Percentiles rank a stretch among this genome's conserved stretches.
These are phyloP conservation scores for Boletellus emodensis DNA, from an alignment of 768 basidiomycete genomes.

Conservation along the genomic window DNA sequence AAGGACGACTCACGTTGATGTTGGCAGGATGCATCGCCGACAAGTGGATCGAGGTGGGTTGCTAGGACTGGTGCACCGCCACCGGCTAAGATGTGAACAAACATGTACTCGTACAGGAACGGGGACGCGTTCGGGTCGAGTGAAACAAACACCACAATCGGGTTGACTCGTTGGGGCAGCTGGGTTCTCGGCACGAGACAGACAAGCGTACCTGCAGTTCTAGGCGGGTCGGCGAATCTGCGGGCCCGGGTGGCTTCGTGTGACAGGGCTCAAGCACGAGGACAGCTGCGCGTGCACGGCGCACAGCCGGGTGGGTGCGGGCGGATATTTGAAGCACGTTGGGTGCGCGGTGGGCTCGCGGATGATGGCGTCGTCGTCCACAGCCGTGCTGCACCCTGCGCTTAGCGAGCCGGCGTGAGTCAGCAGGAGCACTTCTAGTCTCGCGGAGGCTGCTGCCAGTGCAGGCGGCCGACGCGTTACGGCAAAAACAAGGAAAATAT, in stretches of 20 bases:
- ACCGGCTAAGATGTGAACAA: too few species aligned
- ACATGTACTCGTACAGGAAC: too few species aligned
- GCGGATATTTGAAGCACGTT: slow-evolving; percentile 1
- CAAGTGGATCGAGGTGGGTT: slow-evolving; percentile 16
- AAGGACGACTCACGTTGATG: slow-evolving; percentile 47
- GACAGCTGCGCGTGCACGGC: background rate
- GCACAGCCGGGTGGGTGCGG: too few species aligned
- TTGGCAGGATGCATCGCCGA: slow-evolving; percentile 31
- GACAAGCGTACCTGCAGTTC: background rate
- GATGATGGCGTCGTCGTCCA: background rate
- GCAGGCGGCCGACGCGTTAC: slow-evolving; percentile 17
- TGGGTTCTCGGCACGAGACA: background rate
- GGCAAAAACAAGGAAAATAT: slow-evolving; percentile 14
- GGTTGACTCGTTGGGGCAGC: background rate
- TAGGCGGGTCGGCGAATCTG: background rate
- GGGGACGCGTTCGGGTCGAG: too few species aligned
- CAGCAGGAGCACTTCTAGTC: background rate
- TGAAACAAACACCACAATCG: background rate
- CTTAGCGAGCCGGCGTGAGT: background rate
- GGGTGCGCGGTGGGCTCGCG: background rate
- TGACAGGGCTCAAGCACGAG: background rate
- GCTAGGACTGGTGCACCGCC: background rate
- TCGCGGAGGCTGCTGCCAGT: too few species aligned
- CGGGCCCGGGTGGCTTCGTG: background rate
- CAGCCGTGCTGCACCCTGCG: background rate